Conservation (phyloP, 116 monocot species). For the Cymodocea nodosa region DNA sequence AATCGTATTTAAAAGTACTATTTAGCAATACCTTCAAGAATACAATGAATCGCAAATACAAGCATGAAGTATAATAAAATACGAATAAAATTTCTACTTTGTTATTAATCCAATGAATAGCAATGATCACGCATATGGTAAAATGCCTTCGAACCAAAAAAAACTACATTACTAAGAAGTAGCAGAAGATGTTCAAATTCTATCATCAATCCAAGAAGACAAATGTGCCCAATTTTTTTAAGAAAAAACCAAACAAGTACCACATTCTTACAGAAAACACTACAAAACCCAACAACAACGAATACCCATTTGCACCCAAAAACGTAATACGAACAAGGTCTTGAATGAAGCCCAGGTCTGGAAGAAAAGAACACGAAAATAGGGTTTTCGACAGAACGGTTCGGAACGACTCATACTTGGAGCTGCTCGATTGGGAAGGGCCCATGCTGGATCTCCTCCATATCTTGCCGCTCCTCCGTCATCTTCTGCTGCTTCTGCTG, state of each 20-base stretch:
- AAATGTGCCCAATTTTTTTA: background rate
- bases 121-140: no score
- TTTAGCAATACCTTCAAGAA: no score
- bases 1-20: no score
- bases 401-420: slow-evolving; percentile 31
- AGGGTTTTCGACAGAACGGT: background rate
- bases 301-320: background rate
- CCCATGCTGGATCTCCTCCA: slow-evolving; percentile 72
- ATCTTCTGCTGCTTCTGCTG: slow-evolving; percentile 41
- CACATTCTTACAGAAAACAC: no score
- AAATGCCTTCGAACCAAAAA: no score
- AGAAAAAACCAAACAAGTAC: background rate
- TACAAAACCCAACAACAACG: background rate
- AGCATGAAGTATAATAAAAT: no score
- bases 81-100: no score
- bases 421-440: slow-evolving; percentile 89
- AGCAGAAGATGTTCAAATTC: no score
- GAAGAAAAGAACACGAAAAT: background rate
- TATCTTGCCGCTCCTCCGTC: slow-evolving; percentile 38
- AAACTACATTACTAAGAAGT: no score
- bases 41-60: no score
- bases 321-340: background rate
- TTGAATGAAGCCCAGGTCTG: background rate
- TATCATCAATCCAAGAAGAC: background rate
- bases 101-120: no score